phyloP scores from a whole-genome alignment of 2,329 filamentous ascomycete genomes.

The Hymenoscyphus linearis region DNA sequence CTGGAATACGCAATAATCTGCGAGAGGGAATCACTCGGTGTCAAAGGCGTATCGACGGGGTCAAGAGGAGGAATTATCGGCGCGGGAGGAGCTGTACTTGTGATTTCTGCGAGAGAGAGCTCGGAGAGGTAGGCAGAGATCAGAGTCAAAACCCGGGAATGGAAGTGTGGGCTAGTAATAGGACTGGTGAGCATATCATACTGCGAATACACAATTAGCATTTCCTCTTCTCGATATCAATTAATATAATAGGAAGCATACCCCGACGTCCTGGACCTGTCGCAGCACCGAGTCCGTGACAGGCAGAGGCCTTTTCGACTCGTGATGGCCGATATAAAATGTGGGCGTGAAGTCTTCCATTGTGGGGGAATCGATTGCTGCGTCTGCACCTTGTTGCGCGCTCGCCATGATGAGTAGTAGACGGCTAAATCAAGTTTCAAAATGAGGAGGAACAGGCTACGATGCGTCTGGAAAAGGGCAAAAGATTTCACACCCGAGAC shows the following conservation, averaged over 20 bases:
- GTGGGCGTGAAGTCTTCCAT: slow-evolving; percentile 36
- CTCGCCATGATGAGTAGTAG: background rate
- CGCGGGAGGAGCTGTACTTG: slow-evolving; percentile 44
- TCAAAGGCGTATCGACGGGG: slow-evolving; percentile 71
- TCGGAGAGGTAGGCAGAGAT: slow-evolving; percentile 46
- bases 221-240: background rate
- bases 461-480: background rate
- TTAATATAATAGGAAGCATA: slow-evolving; percentile 38
- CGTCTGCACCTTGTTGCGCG: background rate
- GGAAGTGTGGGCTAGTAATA: slow-evolving; percentile 71
- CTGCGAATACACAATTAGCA: slow-evolving; percentile 38
- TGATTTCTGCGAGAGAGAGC: slow-evolving; percentile 41
- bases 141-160: slow-evolving; percentile 59
- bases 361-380: slow-evolving; percentile 10
- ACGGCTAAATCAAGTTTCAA: background rate
- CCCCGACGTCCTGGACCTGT: slow-evolving; percentile 63
- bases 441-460: background rate
- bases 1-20: slow-evolving; percentile 77
- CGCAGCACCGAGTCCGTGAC: slow-evolving; percentile 60
- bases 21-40: slow-evolving; percentile 61
- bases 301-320: slow-evolving; percentile 55
- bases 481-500: background rate
- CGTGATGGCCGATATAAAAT: slow-evolving; percentile 72
- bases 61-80: slow-evolving; percentile 65
- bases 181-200: slow-evolving; percentile 75